Base-by-base conservation (phyloP, 139 green algal genomes). In the Trebouxia sp. region DNA sequence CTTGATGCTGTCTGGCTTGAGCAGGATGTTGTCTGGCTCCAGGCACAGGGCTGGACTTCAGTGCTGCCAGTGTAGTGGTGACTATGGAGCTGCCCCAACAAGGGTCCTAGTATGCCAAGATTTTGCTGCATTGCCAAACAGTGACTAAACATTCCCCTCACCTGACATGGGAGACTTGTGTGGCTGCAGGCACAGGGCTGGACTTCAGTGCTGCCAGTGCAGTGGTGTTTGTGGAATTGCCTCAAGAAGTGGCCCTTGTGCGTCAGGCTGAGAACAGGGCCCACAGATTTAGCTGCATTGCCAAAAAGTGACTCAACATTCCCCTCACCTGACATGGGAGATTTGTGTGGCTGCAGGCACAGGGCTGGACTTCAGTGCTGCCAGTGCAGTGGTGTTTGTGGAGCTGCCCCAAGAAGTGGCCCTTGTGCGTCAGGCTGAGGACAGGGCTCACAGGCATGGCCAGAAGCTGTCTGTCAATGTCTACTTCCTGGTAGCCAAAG, bases 351-450 rank as follows among this genome's bases (percentile, higher is more conserved):
- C 14, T 66, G 39, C 80, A 78, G 81, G 82, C 11, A 70, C 47
- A 7, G 96, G 96, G 7, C 86, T 99, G 50, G 95, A 99, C 88
- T 98, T 99, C 80, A 92, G 75, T 42, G 72, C 89, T 0, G 96
- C 96, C 10, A 86, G 76, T 53, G 87, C 81, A 5, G 96, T 99
- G 8, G 93, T 98, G 28, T 99, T 99, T 91, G 94, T 79, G 3
- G 88, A 91, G 78, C 85, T 92, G 58, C 88, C 87, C 0, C 56
- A 81, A 5, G 87, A 92, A 47, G 58, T 85, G 30, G 83, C 91
- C 0, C 69, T 92, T 12, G 87, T 98, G 53, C 83, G 86, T 7
- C 94, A 98, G 82, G 95, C 94, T 0, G 95, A 98, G 83, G 94
- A 97, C 83, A 80, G 95, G 0, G 95, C 93, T 0, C 94, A 98